Conservation (phyloP, 1,139 yeast species). For the Tardiomyces depauwii region DNA sequence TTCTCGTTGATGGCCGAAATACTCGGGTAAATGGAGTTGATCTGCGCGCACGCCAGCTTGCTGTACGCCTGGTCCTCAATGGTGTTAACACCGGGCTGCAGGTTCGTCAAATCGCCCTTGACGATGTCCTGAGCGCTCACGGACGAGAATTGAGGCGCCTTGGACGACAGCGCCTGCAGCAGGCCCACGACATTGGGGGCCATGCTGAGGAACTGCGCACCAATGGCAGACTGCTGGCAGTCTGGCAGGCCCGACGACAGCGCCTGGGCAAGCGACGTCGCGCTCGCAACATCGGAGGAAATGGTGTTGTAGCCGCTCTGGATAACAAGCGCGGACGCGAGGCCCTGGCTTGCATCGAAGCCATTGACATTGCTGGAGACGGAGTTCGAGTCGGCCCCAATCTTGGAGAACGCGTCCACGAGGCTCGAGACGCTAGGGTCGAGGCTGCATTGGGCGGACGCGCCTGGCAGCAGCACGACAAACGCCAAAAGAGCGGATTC, state of each 20-base stretch:
- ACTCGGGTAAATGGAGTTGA: neutral
- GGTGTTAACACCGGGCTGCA: neutral
- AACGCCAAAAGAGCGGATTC: neutral
- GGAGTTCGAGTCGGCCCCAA: neutral
- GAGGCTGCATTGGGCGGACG: neutral
- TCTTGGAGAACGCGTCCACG: neutral
- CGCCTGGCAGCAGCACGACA: neutral
- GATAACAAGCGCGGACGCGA: neutral
- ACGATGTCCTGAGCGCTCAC: slow-evolving; percentile 6
- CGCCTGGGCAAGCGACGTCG: neutral
- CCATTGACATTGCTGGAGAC: neutral
- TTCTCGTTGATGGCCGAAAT: neutral
- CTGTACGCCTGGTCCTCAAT: neutral
- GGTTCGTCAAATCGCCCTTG: slow-evolving; percentile 3
- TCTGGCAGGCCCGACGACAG: neutral
- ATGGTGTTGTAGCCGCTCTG: neutral
- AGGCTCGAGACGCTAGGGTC: neutral
- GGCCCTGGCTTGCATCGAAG: neutral
- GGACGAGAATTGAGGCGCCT: slow-evolving; percentile 4
- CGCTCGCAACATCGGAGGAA: neutral
- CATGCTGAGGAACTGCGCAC: neutral
- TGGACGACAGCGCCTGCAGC: slow-evolving; percentile 4
- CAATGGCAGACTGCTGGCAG: neutral
- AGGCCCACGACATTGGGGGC: slow-evolving; percentile 3
- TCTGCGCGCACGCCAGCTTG: neutral